Evolutionary conservation across 768 basidiomycete species (phyloP).

Genomic region (Cubamyces lactineus): DNA sequence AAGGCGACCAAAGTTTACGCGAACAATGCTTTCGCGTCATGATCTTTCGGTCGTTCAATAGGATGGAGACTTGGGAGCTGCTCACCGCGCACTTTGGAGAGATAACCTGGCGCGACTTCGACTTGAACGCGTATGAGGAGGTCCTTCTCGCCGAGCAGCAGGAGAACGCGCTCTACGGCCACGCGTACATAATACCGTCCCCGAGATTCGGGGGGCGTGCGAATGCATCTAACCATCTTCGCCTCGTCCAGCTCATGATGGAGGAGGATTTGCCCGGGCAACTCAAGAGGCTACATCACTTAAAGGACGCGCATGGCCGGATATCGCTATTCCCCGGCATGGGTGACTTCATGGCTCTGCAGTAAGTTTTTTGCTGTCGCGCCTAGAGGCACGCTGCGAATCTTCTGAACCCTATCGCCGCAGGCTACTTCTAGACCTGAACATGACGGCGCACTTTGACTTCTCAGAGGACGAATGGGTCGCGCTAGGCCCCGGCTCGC

Average conservation of each 20-base stretch:
- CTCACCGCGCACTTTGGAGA: conserved; percentile 55
- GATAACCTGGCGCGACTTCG: conserved; percentile 63
- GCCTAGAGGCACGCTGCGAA: background rate
- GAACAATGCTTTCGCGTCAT: conserved; percentile 75
- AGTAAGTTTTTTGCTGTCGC: conserved; percentile 53
- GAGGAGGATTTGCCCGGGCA: conserved; percentile 52
- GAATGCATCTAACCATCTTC: conserved; percentile 64
- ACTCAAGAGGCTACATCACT: conserved; percentile 52
- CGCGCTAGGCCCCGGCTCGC: conserved; percentile 66
- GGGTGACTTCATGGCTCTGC: conserved; percentile 76
- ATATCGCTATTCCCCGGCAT: conserved; percentile 65
- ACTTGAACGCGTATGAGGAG: conserved; percentile 52
- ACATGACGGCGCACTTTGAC: conserved; percentile 47
- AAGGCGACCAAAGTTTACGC: conserved; percentile 58
- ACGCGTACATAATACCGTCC: conserved; percentile 73
- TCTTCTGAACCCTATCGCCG: background rate
- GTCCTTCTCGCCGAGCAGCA: conserved; percentile 46
- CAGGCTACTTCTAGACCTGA: conserved; percentile 42
- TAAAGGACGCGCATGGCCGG: conserved; percentile 64
- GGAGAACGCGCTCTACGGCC: conserved; percentile 59
- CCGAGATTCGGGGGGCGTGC: conserved; percentile 54
- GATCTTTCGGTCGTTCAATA: conserved; percentile 74
- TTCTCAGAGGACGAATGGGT: conserved; percentile 74
- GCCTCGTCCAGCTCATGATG: conserved; percentile 52
- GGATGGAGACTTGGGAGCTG: conserved; percentile 71